Conservation (phyloP, 2,329 filamentous ascomycete genomes). For the Juglanconis sp. region DNA sequence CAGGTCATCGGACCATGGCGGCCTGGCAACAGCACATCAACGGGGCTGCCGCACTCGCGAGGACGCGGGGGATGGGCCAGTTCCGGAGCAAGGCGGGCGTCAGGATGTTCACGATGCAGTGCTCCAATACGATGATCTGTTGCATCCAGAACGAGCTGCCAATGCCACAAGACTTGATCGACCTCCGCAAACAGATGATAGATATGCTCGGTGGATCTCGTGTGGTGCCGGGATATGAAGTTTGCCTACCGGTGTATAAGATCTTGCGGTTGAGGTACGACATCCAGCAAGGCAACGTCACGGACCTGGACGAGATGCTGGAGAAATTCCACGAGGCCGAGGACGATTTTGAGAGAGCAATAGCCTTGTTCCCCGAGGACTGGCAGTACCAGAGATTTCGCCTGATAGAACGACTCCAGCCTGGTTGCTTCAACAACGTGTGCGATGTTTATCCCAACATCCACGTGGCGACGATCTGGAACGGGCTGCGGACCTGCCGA, state of each 20-base stretch:
- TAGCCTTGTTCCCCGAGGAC: slow-evolving; percentile 34
- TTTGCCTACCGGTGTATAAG: slow-evolving; percentile 43
- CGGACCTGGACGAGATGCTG: slow-evolving; percentile 39
- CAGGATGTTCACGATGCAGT: slow-evolving; percentile 53
- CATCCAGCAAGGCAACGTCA: slow-evolving; percentile 36
- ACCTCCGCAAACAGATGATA: slow-evolving; percentile 42
- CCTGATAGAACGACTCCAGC: slow-evolving; percentile 34
- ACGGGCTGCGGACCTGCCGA: slow-evolving; percentile 42
- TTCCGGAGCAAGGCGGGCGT: slow-evolving; percentile 43
- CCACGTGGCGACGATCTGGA: slow-evolving; percentile 46
- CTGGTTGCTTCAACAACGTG: slow-evolving; percentile 37
- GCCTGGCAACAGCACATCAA: slow-evolving; percentile 54
- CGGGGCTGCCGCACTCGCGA: slow-evolving; percentile 48
- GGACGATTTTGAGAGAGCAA: slow-evolving; percentile 38
- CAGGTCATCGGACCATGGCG: slow-evolving; percentile 39
- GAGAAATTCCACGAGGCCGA: slow-evolving; percentile 38
- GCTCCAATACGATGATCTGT: slow-evolving; percentile 47
- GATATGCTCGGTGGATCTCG: slow-evolving; percentile 29
- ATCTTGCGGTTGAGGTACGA: slow-evolving; percentile 46
- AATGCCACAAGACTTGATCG: slow-evolving; percentile 45
- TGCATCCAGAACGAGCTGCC: slow-evolving; percentile 48
- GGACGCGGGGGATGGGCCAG: slow-evolving; percentile 45
- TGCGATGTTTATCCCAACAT: slow-evolving; percentile 47
- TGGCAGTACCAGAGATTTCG: slow-evolving; percentile 42
- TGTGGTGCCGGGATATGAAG: slow-evolving; percentile 38